phyloP scores from a whole-genome alignment of 805 yeast genomes.

The Wickerhamomyces kurtzmanii region DNA sequence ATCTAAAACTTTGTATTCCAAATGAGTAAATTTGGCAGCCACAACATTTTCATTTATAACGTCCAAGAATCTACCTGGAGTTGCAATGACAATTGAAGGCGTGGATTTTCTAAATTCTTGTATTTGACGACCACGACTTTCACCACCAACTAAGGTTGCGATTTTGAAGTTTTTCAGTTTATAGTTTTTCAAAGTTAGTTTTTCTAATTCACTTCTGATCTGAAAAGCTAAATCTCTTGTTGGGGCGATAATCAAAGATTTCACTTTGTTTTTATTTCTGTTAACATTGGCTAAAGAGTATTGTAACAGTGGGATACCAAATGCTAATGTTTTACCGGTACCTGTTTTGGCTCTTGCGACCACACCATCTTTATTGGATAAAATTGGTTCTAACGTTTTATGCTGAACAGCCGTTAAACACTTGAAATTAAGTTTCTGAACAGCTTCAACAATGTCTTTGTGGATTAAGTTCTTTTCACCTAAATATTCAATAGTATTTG shows the following conservation, averaged over 20 bases:
- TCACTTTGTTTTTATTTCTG: constrained; percentile 27
- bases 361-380: constrained; percentile 47
- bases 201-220: constrained; percentile 54
- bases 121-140: constrained; percentile 27
- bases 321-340: constrained; percentile 90
- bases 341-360: constrained; percentile 92
- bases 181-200: constrained; percentile 16
- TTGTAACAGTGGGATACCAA: constrained; percentile 72
- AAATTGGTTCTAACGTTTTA: constrained; percentile 46
- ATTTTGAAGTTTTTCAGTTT: constrained; percentile 24
- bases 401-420: constrained; percentile 64
- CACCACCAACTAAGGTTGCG: constrained; percentile 63
- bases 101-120: constrained; percentile 18
- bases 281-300: constrained; percentile 29
- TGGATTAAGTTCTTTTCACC: constrained; percentile 19
- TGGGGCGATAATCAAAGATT: constrained; percentile 71
- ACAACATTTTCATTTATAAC: constrained; percentile 36
- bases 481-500: constrained; percentile 18
- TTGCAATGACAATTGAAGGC: constrained; percentile 69
- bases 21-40: constrained; percentile 35
- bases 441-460: constrained; percentile 20
- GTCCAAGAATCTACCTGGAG: constrained; percentile 81
- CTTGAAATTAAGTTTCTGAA: constrained; percentile 32
- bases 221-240: constrained; percentile 89
- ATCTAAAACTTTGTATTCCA: constrained; percentile 67